phyloP scores from a whole-genome alignment of 805 yeast species.

The Candida corydali region DNA sequence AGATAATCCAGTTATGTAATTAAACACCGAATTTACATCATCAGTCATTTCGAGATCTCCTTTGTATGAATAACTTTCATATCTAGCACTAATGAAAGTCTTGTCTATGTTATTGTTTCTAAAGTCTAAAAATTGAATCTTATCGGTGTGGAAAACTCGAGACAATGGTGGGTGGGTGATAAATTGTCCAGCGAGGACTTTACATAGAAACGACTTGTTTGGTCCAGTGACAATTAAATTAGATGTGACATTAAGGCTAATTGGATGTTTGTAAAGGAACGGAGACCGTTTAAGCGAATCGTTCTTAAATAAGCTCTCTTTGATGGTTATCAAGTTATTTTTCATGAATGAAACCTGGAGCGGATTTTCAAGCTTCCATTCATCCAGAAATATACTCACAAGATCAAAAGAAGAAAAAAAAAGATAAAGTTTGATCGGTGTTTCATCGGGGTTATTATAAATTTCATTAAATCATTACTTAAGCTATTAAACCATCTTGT shows the following conservation, averaged over 20 bases:
- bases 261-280: not conserved
- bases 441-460: too few relatives aligned
- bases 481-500: conserved; percentile 26
- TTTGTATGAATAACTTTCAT: conserved; percentile 67
- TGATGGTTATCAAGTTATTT: conserved; percentile 2
- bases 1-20: conserved; percentile 54
- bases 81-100: conserved; percentile 84
- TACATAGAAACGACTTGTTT: conserved; percentile 50
- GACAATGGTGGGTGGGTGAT: conserved; percentile 49
- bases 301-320: conserved; percentile 1
- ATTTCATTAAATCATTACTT: not conserved
- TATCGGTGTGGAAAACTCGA: conserved; percentile 50
- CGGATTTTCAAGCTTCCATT: too few relatives aligned
- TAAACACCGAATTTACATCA: conserved; percentile 60
- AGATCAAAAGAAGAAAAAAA: too few relatives aligned
- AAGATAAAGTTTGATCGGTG: too few relatives aligned
- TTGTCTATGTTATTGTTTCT: conserved; percentile 29
- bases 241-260: not conserved
- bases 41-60: conserved; percentile 56
- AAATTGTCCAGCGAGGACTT: conserved; percentile 52
- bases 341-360: too few relatives aligned
- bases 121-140: conserved; percentile 30
- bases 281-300: conserved; percentile 1
- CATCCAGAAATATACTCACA: too few relatives aligned
- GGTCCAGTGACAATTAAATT: conserved; percentile 25